Conservation (phyloP, 2,329 filamentous ascomycete genomes). For the Xylaria hypoxylon region DNA sequence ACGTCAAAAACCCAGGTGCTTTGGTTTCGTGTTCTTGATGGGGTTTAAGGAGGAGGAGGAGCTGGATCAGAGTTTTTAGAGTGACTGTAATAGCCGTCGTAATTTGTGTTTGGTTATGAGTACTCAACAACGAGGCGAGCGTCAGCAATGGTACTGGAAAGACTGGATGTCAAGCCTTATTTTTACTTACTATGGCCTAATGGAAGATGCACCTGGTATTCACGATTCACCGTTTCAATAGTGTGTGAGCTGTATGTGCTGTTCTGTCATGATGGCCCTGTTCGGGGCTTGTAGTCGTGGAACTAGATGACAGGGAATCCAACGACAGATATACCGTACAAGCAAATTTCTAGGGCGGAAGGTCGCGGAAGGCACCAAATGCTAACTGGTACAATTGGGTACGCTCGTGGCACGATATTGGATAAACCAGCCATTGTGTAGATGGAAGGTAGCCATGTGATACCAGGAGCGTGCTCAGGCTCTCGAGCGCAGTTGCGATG, state of each 20-base stretch:
- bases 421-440: background rate
- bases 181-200: background rate
- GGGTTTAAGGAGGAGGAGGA: background rate
- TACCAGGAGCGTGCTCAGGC: background rate
- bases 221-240: background rate
- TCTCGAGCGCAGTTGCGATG: background rate
- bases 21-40: background rate
- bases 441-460: background rate
- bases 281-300: background rate
- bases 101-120: background rate
- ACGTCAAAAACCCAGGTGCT: background rate
- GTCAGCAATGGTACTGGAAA: background rate
- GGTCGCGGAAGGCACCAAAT: constrained; percentile 2
- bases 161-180: background rate
- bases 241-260: constrained; percentile 2
- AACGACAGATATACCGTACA: background rate
- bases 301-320: background rate
- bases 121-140: background rate
- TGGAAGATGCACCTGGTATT: background rate
- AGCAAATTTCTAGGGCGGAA: background rate
- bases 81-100: background rate
- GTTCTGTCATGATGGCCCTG: background rate
- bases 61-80: background rate
- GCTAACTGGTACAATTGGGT: background rate
- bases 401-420: constrained; percentile 4